phyloP scores from a whole-genome alignment of 1,139 yeast species.

The Protomyces inundatus region DNA sequence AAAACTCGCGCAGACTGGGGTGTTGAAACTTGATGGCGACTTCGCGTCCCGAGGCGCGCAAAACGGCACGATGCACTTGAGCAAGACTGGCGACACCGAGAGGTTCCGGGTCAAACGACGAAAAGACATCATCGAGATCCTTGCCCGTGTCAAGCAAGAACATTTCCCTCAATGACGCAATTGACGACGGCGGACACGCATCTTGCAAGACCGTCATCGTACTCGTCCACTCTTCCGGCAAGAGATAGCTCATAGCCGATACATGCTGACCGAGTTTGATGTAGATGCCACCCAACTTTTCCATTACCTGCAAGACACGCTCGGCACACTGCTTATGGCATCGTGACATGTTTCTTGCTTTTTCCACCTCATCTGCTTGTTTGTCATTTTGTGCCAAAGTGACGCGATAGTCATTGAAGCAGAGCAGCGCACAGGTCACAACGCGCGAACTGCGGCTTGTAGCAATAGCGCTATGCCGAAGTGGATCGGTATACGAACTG shows the following conservation, averaged over 20 bases:
- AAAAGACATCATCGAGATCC: constrained; percentile 58
- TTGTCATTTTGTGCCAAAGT: constrained; percentile 46
- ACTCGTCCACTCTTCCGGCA: constrained; percentile 91
- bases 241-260: constrained; percentile 80
- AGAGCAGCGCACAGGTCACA: constrained; percentile 19
- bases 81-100: constrained; percentile 95
- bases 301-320: constrained; percentile 72
- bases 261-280: constrained; percentile 94
- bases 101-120: constrained; percentile 64
- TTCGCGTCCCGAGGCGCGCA: constrained; percentile 56
- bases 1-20: constrained; percentile 79
- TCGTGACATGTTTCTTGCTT: constrained; percentile 50
- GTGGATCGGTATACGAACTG: constrained; percentile 18
- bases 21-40: constrained; percentile 96
- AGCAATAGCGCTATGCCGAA: constrained; percentile 21
- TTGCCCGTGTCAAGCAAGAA: constrained; percentile 59
- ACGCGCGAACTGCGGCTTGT: constrained; percentile 22
- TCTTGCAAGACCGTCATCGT: constrained; percentile 93
- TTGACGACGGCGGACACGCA: constrained; percentile 74
- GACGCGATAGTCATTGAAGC: constrained; percentile 46
- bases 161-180: constrained; percentile 63
- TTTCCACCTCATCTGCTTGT: constrained; percentile 43
- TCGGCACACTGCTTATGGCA: constrained; percentile 73
- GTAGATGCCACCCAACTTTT: constrained; percentile 83
- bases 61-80: constrained; percentile 79